These are phyloP conservation scores for Wolfiporia cocos DNA, from an alignment of 1,284 basidiomycete genomes.

Conservation along the genomic window DNA sequence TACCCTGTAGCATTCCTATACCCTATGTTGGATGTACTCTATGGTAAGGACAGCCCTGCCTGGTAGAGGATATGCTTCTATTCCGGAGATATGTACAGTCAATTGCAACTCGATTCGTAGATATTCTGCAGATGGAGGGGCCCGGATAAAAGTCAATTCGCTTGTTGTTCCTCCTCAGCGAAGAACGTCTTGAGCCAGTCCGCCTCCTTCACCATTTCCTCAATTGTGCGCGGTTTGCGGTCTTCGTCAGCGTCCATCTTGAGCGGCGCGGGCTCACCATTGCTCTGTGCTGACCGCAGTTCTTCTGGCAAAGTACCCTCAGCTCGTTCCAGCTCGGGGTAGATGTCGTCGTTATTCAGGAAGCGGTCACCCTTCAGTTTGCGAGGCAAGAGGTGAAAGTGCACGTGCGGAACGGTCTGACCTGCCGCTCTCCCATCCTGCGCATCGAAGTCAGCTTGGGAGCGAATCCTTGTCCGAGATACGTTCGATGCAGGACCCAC, in stretches of 20 bases:
- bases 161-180: conserved; percentile 12
- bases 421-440: conserved; percentile 85
- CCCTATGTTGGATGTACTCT: too few species aligned
- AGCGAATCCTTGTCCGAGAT: too few species aligned
- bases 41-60: too few species aligned
- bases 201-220: conserved; percentile 33
- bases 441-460: not conserved
- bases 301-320: conserved; percentile 47
- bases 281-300: conserved; percentile 21
- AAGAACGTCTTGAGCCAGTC: conserved; percentile 29
- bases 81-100: too few species aligned
- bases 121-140: too few species aligned
- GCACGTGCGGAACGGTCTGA: conserved; percentile 86
- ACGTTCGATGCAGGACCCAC: too few species aligned
- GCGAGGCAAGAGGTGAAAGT: conserved; percentile 85
- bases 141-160: too few species aligned
- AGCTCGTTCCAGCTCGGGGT: conserved; percentile 67
- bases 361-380: conserved; percentile 64
- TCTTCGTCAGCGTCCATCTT: conserved; percentile 69
- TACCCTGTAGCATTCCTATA: too few species aligned
- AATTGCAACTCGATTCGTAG: too few species aligned
- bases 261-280: conserved; percentile 5
- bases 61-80: too few species aligned
- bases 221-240: conserved; percentile 51
- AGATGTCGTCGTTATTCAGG: conserved; percentile 71